Conservation (phyloP, 2,329 filamentous ascomycete species). For the Penicillium sp. region DNA sequence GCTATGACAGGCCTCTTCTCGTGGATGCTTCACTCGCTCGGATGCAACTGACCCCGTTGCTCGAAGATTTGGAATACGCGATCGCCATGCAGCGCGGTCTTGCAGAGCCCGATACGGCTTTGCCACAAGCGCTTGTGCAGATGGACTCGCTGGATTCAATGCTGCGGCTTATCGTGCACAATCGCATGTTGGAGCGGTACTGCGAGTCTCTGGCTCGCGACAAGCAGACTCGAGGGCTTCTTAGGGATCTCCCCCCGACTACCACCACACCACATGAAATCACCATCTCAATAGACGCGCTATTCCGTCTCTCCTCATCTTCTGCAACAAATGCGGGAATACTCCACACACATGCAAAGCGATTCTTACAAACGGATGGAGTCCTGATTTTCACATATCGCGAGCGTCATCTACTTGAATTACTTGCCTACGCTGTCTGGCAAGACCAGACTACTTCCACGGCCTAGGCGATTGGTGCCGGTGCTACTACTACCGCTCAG, state of each 20-base stretch:
- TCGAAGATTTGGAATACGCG: constrained; percentile 39
- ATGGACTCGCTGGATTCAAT: constrained; percentile 30
- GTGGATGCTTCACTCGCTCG: constrained; percentile 15
- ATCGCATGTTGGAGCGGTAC: constrained; percentile 38
- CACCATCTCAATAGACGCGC: constrained; percentile 22
- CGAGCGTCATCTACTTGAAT: constrained; percentile 33
- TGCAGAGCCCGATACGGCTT: constrained; percentile 13
- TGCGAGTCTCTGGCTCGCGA: constrained; percentile 35
- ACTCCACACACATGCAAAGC: constrained; percentile 20
- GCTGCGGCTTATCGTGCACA: constrained; percentile 32
- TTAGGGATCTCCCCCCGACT: constrained; percentile 8
- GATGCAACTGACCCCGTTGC: constrained; percentile 28
- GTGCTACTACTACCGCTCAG: neutral
- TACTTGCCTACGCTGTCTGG: constrained; percentile 31
- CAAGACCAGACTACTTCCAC: constrained; percentile 24
- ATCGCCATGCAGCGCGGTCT: constrained; percentile 30
- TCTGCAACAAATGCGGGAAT: neutral
- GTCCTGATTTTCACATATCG: constrained; percentile 30
- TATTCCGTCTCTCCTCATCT: constrained; percentile 18
- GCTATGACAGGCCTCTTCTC: constrained; percentile 52
- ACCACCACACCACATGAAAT: constrained; percentile 15
- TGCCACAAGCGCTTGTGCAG: constrained; percentile 16
- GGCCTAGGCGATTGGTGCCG: neutral
- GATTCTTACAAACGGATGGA: constrained; percentile 25
- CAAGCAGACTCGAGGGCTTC: constrained; percentile 19